Conservation (phyloP, 495 filamentous ascomycete species). For the Penicillium antarcticum region DNA sequence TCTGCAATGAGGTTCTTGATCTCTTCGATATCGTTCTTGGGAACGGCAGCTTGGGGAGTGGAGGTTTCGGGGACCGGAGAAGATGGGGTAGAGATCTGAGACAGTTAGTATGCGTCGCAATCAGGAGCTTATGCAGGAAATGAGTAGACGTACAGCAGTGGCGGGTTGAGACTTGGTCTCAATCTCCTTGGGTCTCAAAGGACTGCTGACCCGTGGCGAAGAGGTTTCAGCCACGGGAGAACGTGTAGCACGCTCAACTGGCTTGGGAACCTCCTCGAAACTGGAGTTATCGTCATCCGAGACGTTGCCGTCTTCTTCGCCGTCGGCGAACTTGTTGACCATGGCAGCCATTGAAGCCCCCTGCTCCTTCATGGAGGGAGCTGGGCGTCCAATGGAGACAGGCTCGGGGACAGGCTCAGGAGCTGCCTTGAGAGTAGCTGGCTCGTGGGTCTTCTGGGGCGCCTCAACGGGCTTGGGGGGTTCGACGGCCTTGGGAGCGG, state of each 20-base stretch:
- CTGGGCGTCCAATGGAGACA: slow-evolving; percentile 47
- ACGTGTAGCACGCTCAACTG: slow-evolving; percentile 46
- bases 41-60: slow-evolving; percentile 21
- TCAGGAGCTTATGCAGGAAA: background rate
- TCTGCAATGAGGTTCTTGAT: slow-evolving; percentile 44
- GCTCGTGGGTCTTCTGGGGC: slow-evolving; percentile 34
- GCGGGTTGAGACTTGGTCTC: slow-evolving; percentile 16
- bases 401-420: slow-evolving; percentile 38
- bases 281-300: slow-evolving; percentile 67
- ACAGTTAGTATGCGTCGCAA: slow-evolving; percentile 10
- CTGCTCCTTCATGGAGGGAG: slow-evolving; percentile 74
- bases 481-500: slow-evolving; percentile 42
- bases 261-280: slow-evolving; percentile 79
- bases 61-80: slow-evolving; percentile 19
- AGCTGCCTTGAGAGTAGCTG: slow-evolving; percentile 21
- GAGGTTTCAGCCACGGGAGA: slow-evolving; percentile 21
- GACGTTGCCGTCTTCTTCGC: slow-evolving; percentile 56
- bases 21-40: slow-evolving; percentile 37
- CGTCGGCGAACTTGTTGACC: slow-evolving; percentile 80
- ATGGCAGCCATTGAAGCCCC: slow-evolving; percentile 78
- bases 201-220: slow-evolving; percentile 35
- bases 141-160: background rate
- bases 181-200: slow-evolving; percentile 34
- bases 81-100: slow-evolving; percentile 18
- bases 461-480: slow-evolving; percentile 30